Conservation (phyloP, 1,284 basidiomycete genomes). For the Porogramme epimiltina region DNA sequence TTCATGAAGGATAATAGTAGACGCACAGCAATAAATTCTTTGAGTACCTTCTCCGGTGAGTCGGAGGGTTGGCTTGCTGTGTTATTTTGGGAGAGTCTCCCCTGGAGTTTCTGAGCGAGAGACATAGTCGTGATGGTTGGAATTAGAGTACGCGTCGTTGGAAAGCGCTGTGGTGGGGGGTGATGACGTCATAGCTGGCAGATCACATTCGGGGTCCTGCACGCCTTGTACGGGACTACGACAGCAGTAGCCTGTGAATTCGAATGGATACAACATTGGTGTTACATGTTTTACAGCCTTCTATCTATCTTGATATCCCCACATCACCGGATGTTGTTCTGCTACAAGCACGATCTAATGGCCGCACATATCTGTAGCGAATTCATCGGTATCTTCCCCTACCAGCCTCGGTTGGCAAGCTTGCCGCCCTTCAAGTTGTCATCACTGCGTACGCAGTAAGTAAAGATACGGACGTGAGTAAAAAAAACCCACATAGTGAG, state of each 20-base stretch:
- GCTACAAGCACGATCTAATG: no score
- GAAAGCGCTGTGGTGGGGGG: conserved; percentile 3
- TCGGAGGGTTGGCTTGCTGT: conserved; percentile 13
- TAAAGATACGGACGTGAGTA: neutral
- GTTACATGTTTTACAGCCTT: conserved; percentile 5
- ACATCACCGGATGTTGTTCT: no score
- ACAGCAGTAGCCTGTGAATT: no score
- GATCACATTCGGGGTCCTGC: no score
- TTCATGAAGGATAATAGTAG: neutral
- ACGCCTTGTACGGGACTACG: no score
- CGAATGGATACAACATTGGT: conserved; percentile 5
- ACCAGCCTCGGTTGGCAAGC: conserved; percentile 53
- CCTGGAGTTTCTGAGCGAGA: conserved; percentile 29
- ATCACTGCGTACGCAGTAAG: conserved; percentile 43
- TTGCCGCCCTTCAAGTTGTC: conserved; percentile 65
- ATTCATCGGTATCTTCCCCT: conserved; percentile 11
- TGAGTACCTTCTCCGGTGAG: conserved; percentile 28
- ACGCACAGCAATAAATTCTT: conserved; percentile 34
- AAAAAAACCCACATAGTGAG: conserved; percentile 76
- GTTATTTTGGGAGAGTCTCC: conserved; percentile 19
- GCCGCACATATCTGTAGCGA: no score
- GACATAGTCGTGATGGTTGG: conserved; percentile 20
- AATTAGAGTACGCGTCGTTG: neutral
- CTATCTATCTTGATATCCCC: conserved; percentile 6
- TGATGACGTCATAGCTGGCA: conserved; percentile 18